Conservation (phyloP, 768 basidiomycete species). For the Coprinopsis strossmayeri region DNA sequence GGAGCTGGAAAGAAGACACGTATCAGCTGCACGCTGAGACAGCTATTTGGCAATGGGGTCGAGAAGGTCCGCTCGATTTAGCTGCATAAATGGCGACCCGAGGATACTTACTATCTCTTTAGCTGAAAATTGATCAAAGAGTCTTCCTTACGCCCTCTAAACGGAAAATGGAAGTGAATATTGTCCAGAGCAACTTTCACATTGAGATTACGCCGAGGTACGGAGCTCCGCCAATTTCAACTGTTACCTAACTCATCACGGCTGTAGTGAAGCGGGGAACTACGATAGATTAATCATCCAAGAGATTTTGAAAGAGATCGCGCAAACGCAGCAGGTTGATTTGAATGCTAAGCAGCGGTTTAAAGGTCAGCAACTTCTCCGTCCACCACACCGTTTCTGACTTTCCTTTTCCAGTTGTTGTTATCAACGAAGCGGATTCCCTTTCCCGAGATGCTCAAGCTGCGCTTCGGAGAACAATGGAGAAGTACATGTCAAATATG, state of each 20-base stretch:
- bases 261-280: conserved; percentile 83
- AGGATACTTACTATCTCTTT: too few relatives aligned
- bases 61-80: conserved; percentile 92
- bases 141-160: conserved; percentile 92
- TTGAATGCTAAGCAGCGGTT: conserved; percentile 92
- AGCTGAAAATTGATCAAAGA: conserved; percentile 98
- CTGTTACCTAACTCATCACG: background rate
- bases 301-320: conserved; percentile 96
- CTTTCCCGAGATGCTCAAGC: conserved; percentile 95
- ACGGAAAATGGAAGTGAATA: conserved; percentile 91
- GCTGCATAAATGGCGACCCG: too few relatives aligned
- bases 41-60: conserved; percentile 86
- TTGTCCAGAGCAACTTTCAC: conserved; percentile 97
- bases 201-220: conserved; percentile 98
- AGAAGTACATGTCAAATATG: conserved; percentile 98
- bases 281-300: conserved; percentile 95
- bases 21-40: conserved; percentile 81
- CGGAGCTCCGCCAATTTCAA: conserved; percentile 16
- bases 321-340: conserved; percentile 98
- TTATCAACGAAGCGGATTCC: conserved; percentile 97
- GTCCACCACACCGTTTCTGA: background rate
- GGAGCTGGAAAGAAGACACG: conserved; percentile 98
- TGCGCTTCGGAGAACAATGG: conserved; percentile 95
- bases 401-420: conserved; percentile 57
- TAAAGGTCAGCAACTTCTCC: conserved; percentile 59